Evolutionary conservation across 495 filamentous ascomycete species (phyloP), one percentile per base, ranked within the genome.

Genomic region (Penicillium angulare): DNA sequence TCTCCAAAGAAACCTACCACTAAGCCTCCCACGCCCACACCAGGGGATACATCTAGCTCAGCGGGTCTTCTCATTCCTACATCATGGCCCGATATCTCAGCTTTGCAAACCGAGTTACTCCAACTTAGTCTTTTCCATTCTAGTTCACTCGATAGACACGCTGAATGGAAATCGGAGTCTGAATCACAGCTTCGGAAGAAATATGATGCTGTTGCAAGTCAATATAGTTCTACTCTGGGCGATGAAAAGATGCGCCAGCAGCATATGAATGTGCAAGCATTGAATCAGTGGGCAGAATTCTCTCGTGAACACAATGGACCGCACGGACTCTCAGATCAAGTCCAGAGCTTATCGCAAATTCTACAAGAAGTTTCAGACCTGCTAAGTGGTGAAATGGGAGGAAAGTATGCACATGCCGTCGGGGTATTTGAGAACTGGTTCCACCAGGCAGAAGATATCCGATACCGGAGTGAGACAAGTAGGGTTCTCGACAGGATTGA

Each of bases 111-210:
- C 0, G 86, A 91, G 57, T 74, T 93, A 17, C 69, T 90, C 18
- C 87, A 90, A 59, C 69, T 92, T 5, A 81, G 83, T 59, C 71
- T 92, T 8, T 69, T 91, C 10, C 86, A 89, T 68, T 76, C 74
- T 8, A 63, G 64, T 7, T 64, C 66, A 8, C 34, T 68, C 13
- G 63, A 67, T 17, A 48, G 59, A 18, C 60, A 74, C 13, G 45
- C 48, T 0, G 60, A 69, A 41, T 79, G 71, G 76, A 60, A 67
- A 50, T 15, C 41, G 9, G 64, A 66, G 18, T 66, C 71, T 0
- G 65, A 74, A 47, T 27, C 31, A 2, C 51, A 54, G 10, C 55
- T 80, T 41, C 66, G 61, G 38, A 60, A 56, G n/a, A 69, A 70
- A 26, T 77, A 77, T 41, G 57, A 70, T 38, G 53, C 55, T 10